Base-by-base conservation (phyloP, 2,329 filamentous ascomycete genomes). In the Dryadomyces quercus-mongolicae region DNA sequence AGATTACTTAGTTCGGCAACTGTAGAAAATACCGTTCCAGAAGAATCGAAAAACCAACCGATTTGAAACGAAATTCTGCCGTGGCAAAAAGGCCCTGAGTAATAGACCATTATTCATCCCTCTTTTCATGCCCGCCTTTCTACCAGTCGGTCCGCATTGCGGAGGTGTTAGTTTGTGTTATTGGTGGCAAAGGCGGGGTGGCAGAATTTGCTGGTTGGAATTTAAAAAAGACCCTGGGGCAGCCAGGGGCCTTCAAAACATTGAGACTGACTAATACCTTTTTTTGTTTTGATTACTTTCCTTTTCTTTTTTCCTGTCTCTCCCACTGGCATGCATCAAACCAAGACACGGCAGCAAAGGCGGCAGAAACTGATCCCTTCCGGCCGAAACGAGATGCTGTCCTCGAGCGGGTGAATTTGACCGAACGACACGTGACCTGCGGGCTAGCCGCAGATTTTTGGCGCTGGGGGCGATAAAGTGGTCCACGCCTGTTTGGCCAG, bases 131-230 rank as follows among this genome's bases (percentile, higher is more conserved):
- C 25, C 25, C 25, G 25, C 15, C 36, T 12, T 40, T 40, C 36
- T 40, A 4, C 21, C 25, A 49, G 48, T 18, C 34, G n/a, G n/a
- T 9, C 5, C 36, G 31, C 10, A 38, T n/a, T 47, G 9, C n/a
- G 34, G 9, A 50, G 8, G n/a, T 9, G 5, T 21, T 15, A 15
- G 9, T 49, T 8, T 20, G 3, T 12, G 10, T 40, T 40, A n/a
- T 16, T 4, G n/a, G 50, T 45, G 50, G 42, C 50, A 52, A 45
- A 52, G 42, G 50, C 42, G 50, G 50, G 42, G 25, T n/a, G 34
- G 40, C 31, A 50, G 16, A 15, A 15, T 31, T 18, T 40, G 10
- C 10, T 40, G 36, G 36, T 16, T 40, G 36, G 36, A 40, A 40
- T 40, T 5, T 16, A 40, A 12, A 12, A 16, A 40, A 12, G 10